phyloP scores from a whole-genome alignment of 2,329 filamentous ascomycete species.

The Volutella citrinella region DNA sequence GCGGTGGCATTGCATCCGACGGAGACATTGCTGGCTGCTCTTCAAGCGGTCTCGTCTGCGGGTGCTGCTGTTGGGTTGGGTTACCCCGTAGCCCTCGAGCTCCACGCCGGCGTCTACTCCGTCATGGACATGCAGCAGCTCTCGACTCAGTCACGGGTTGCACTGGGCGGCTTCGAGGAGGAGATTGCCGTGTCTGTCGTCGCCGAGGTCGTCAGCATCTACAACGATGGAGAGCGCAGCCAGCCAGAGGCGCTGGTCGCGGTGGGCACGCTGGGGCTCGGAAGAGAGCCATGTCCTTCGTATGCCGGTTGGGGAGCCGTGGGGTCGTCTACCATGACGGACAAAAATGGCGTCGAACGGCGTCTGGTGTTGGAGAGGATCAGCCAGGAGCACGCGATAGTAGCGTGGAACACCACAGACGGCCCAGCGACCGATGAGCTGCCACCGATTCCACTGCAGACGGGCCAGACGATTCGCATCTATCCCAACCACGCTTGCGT shows the following conservation, averaged over 20 bases:
- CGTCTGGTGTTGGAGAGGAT: constrained; percentile 56
- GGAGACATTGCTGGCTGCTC: constrained; percentile 5
- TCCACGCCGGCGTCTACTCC: constrained; percentile 66
- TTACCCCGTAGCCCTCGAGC: constrained; percentile 51
- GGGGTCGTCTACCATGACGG: too few species aligned
- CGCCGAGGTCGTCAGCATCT: constrained; percentile 60
- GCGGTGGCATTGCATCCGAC: background rate
- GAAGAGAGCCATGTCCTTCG: constrained; percentile 57
- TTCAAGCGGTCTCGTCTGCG: constrained; percentile 1
- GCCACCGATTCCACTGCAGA: constrained; percentile 35
- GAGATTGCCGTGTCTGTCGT: constrained; percentile 56
- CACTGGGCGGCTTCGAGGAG: constrained; percentile 25
- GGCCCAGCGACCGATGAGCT: constrained; percentile 9
- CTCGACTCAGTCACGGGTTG: constrained; percentile 46
- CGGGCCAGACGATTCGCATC: constrained; percentile 43
- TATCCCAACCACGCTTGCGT: constrained; percentile 67
- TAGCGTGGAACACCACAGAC: constrained; percentile 50
- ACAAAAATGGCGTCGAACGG: too few species aligned
- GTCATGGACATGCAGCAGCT: constrained; percentile 64
- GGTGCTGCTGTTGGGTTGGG: too few species aligned
- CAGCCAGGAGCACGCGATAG: constrained; percentile 64
- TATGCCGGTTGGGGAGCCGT: constrained; percentile 62
- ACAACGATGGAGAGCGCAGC: constrained; percentile 36
- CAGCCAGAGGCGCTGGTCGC: constrained; percentile 53
- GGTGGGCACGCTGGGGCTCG: constrained; percentile 57